Percentiles rank a stretch among this genome's conserved stretches.
These are phyloP conservation scores for Phytopythium mirpurense DNA, from an alignment of 352 stramenopile species.

Conservation along the genomic window DNA sequence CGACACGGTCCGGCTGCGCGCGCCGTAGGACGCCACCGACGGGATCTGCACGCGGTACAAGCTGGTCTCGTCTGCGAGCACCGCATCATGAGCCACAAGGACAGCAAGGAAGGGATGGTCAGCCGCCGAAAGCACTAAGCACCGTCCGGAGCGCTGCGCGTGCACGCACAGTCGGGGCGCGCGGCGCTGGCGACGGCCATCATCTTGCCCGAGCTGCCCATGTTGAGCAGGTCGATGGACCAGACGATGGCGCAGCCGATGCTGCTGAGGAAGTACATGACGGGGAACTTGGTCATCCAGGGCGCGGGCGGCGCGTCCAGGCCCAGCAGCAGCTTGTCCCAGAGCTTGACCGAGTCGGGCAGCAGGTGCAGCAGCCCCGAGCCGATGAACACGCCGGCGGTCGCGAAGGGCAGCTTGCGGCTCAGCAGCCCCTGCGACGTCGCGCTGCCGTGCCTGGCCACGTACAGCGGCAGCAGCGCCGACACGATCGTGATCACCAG, in stretches of 20 bases:
- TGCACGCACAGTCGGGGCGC: constrained; percentile 39
- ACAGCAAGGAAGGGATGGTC: not conserved
- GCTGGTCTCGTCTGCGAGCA: constrained; percentile 43
- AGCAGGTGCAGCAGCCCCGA: constrained; percentile 58
- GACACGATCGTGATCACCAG: constrained; percentile 53
- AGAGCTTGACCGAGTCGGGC: constrained; percentile 49
- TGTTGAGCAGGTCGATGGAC: constrained; percentile 54
- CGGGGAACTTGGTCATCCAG: constrained; percentile 45
- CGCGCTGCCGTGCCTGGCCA: constrained; percentile 38
- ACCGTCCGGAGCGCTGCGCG: not conserved
- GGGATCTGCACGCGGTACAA: constrained; percentile 57
- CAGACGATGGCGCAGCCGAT: constrained; percentile 55
- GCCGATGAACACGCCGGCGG: constrained; percentile 55
- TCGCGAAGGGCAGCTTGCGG: constrained; percentile 58
- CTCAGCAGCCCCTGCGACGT: constrained; percentile 31
- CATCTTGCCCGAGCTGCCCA: constrained; percentile 61
- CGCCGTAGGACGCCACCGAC: constrained; percentile 41
- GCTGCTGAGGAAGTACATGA: constrained; percentile 48
- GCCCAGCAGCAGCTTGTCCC: constrained; percentile 32
- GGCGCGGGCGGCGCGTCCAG: constrained; percentile 16
- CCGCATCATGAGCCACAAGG: not conserved
- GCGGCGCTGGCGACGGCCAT: constrained; percentile 59
- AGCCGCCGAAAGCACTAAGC: not conserved
- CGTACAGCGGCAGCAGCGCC: constrained; percentile 46
- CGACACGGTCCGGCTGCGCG: constrained; percentile 32